A percentile compares a stretch with the other conserved stretches of the same genome.
Evolutionary conservation across 805 yeast species (phyloP).

Genomic region (Saccharomycopsis javanensis): DNA sequence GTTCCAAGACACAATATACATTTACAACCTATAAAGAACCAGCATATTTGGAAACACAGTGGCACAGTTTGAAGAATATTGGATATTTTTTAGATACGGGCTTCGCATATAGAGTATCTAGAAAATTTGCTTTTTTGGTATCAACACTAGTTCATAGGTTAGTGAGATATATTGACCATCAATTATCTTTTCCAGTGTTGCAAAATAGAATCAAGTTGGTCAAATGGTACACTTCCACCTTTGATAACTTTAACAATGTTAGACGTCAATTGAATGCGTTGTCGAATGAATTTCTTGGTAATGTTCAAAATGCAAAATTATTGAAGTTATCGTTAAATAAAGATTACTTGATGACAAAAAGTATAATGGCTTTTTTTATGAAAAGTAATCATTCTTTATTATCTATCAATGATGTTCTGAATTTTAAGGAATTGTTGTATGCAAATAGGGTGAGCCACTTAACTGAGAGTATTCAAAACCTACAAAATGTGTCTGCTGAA

Average conservation of each 20-base stretch:
- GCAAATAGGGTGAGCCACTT: slow-evolving; percentile 35
- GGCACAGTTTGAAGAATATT: slow-evolving; percentile 65
- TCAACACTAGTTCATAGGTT: slow-evolving; percentile 60
- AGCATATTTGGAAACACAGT: slow-evolving; percentile 76
- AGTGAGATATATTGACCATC: slow-evolving; percentile 60
- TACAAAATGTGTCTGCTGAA: not conserved
- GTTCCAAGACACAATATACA: slow-evolving; percentile 49
- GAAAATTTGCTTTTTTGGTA: slow-evolving; percentile 58
- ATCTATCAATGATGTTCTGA: slow-evolving; percentile 35
- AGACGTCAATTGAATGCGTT: slow-evolving; percentile 80
- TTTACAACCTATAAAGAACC: slow-evolving; percentile 86
- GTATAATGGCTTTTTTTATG: slow-evolving; percentile 6
- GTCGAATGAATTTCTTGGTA: slow-evolving; percentile 52
- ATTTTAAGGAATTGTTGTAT: slow-evolving; percentile 64
- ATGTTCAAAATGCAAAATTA: slow-evolving; percentile 64
- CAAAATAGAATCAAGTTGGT: slow-evolving; percentile 28
- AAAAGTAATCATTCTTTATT: slow-evolving; percentile 42
- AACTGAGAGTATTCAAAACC: not conserved
- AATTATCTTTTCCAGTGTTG: slow-evolving; percentile 44
- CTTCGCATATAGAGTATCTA: slow-evolving; percentile 73
- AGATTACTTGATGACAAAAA: slow-evolving; percentile 6
- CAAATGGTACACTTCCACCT: slow-evolving; percentile 57
- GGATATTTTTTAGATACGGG: slow-evolving; percentile 66
- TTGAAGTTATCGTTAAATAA: slow-evolving; percentile 37
- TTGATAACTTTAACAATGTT: slow-evolving; percentile 63